These are phyloP conservation scores for Mycena venus DNA, from an alignment of 768 basidiomycete species.

Conservation along the genomic window DNA sequence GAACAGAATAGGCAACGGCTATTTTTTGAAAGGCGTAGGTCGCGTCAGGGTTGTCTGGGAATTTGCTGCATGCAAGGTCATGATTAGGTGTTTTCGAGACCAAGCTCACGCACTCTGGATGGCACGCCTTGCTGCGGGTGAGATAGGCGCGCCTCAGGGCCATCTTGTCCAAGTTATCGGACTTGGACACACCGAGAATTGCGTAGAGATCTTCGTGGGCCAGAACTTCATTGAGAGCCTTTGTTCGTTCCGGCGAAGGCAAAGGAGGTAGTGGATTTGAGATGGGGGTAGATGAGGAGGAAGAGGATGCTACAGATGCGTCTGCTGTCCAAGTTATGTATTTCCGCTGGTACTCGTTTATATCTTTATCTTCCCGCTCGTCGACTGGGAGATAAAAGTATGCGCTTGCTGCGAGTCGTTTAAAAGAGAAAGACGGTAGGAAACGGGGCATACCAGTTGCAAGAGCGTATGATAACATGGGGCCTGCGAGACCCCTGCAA, in stretches of 20 bases:
- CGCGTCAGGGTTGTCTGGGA: slow-evolving; percentile 80
- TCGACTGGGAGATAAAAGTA: slow-evolving; percentile 77
- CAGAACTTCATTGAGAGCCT: slow-evolving; percentile 67
- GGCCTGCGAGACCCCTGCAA: background rate
- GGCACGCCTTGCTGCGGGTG: slow-evolving; percentile 79
- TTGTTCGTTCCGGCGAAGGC: slow-evolving; percentile 38
- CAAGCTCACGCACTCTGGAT: slow-evolving; percentile 81
- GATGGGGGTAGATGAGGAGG: slow-evolving; percentile 37
- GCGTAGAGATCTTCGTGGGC: slow-evolving; percentile 76
- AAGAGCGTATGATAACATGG: slow-evolving; percentile 63
- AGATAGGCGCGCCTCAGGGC: slow-evolving; percentile 83
- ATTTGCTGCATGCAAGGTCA: slow-evolving; percentile 68
- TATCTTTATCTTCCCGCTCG: slow-evolving; percentile 65
- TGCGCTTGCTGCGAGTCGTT: slow-evolving; percentile 59
- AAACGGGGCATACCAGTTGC: slow-evolving; percentile 50
- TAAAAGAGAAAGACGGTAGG: background rate
- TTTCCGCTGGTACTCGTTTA: slow-evolving; percentile 60
- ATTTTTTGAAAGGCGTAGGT: slow-evolving; percentile 91
- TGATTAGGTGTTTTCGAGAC: background rate
- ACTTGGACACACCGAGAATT: slow-evolving; percentile 75
- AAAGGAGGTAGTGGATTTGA: background rate
- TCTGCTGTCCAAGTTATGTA: slow-evolving; percentile 64
- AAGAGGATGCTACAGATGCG: slow-evolving; percentile 48
- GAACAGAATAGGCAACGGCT: slow-evolving; percentile 84
- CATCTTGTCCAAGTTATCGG: slow-evolving; percentile 66